Conservation (phyloP, 1,139 yeast genomes). For the Taphrina betulina region DNA sequence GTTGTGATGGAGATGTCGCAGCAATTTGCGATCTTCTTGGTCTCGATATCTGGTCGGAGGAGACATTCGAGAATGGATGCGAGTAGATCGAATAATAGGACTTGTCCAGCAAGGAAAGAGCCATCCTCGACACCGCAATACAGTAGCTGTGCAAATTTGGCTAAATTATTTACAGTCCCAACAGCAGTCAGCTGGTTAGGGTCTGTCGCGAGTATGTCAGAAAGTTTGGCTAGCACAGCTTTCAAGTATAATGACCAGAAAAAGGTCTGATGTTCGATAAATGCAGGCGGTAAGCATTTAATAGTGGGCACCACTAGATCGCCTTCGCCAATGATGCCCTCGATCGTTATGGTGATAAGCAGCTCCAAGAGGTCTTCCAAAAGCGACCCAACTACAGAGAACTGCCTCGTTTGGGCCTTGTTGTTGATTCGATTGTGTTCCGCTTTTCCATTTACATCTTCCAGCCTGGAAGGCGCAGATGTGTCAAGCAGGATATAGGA, state of each 20-base stretch:
- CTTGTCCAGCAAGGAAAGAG: constrained; percentile 38
- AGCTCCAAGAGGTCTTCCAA: neutral
- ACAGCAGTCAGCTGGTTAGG: constrained; percentile 33
- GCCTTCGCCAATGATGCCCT: neutral
- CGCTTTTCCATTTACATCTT: neutral
- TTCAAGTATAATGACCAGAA: constrained; percentile 37
- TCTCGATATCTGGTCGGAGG: constrained; percentile 36
- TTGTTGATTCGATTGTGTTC: neutral
- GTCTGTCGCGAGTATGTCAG: constrained; percentile 34
- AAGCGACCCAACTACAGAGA: too few relatives aligned
- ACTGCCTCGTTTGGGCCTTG: too few relatives aligned
- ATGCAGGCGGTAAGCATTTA: neutral
- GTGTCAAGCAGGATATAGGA: neutral
- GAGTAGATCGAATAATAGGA: constrained; percentile 37
- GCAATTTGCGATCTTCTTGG: too few relatives aligned
- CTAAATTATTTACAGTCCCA: constrained; percentile 36
- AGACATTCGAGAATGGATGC: constrained; percentile 38
- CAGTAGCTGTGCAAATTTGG: constrained; percentile 34
- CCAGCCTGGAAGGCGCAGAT: neutral
- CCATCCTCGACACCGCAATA: constrained; percentile 38
- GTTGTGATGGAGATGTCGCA: neutral
- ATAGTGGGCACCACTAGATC: neutral
- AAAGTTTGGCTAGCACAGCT: constrained; percentile 35
- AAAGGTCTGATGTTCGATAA: constrained; percentile 36
- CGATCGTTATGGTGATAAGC: neutral